A percentile compares a stretch with the other conserved stretches of the same genome.
phyloP scores from a whole-genome alignment of 352 stramenopile genomes.

The Phytophthora idaei region DNA sequence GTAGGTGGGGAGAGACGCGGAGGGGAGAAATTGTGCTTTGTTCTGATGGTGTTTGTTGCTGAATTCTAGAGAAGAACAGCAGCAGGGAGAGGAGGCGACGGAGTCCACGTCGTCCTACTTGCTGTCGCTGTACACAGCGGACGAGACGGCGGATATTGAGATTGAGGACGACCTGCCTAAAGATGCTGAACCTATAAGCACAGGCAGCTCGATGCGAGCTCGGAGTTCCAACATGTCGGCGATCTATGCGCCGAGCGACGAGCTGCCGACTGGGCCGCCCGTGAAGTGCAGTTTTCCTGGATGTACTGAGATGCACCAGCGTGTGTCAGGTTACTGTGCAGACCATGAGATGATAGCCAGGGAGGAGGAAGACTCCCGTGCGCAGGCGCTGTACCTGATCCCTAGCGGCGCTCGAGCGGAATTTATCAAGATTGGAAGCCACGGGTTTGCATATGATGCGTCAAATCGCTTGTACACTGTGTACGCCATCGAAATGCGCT shows the following conservation, averaged over 20 bases:
- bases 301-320: slow-evolving; percentile 68
- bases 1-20: slow-evolving; percentile 30
- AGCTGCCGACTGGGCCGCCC: slow-evolving; percentile 45
- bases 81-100: slow-evolving; percentile 21
- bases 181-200: slow-evolving; percentile 7
- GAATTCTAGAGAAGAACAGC: slow-evolving; percentile 26
- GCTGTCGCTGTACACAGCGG: slow-evolving; percentile 75
- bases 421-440: slow-evolving; percentile 77
- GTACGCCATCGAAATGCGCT: slow-evolving; percentile 82
- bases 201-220: slow-evolving; percentile 26
- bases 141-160: slow-evolving; percentile 83
- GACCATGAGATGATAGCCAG: slow-evolving; percentile 83
- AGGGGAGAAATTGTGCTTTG: neutral
- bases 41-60: slow-evolving; percentile 6
- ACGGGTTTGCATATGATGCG: slow-evolving; percentile 78
- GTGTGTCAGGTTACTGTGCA: slow-evolving; percentile 70
- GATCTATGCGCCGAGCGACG: slow-evolving; percentile 45
- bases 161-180: slow-evolving; percentile 62
- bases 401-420: slow-evolving; percentile 65
- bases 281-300: slow-evolving; percentile 56
- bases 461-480: slow-evolving; percentile 82
- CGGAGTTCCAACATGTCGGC: slow-evolving; percentile 60
- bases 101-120: slow-evolving; percentile 70
- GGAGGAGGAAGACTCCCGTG: slow-evolving; percentile 82
- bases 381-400: slow-evolving; percentile 83